Base-by-base conservation (phyloP, 495 filamentous ascomycete species). In the Lasiosphaeris hirsuta region DNA sequence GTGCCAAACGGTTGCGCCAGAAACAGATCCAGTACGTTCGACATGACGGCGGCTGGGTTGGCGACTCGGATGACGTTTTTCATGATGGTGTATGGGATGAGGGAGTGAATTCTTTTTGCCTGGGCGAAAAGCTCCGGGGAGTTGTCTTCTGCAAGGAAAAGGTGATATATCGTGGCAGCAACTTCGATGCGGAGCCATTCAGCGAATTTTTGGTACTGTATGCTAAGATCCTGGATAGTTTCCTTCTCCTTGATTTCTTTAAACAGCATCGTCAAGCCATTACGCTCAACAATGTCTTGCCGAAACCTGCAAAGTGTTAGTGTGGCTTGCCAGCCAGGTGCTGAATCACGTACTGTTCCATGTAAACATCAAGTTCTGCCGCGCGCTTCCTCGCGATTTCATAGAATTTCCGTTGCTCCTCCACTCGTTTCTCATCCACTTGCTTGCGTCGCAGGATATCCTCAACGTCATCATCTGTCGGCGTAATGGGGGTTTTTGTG, bases 171-270 rank as follows among this genome's bases (percentile, higher is more conserved):
- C 11, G 94, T 97, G 18, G 94, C 94, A 7, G 94, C 94, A 41
- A 98, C 87, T 72, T 98, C 94, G 64, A 98, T 98, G 30, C 95
- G 86, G 47, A 97, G 77, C 94, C 94, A 98, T 72, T 98, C 94
- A 30, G 93, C 93, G 66, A 98, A 98, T 66, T 97, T 97, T 64
- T 94, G 88, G 69, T 97, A 98, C 69, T 97, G 92, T 30, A 94
- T 83, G 63, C 88, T 92, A 18, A 98, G 81, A 60, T 97, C 92
- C 59, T 84, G 81, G 46, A 98, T 90, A 13, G 80, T 89, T 40
- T 87, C 72, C 75, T 97, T 97, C 49, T 89, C 86, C 58, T 86
- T 85, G 67, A 98, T 95, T 70, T 97, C 94, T 55, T 85, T 78
- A 71, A 98, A 96, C 17, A 98, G 85, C 68, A 90, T 94, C 1